A percentile compares a stretch with the other conserved stretches of the same genome.
Evolutionary conservation across 108 stramenopile species (phyloP).

Genomic region (Cyclotella cryptica): DNA sequence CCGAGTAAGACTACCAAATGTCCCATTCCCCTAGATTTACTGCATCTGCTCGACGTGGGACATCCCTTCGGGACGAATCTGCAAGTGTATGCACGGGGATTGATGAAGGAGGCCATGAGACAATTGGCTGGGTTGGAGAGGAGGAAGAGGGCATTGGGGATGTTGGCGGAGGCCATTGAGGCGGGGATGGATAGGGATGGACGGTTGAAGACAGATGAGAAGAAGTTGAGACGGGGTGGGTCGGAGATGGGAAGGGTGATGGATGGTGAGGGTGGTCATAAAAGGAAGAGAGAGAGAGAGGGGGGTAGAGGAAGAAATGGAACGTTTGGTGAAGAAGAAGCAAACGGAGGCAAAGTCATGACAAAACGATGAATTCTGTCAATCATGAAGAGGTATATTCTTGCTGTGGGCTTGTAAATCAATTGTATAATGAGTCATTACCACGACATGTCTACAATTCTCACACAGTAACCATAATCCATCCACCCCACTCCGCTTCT

Average conservation of each 20-base stretch:
- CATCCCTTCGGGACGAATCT: conserved; percentile 71
- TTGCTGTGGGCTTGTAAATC: too few relatives aligned
- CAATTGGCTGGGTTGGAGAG: conserved; percentile 78
- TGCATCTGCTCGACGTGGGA: conserved; percentile 81
- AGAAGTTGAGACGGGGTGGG: background rate
- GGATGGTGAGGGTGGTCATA: background rate
- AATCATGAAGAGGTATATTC: background rate
- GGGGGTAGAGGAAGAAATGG: conserved; percentile 7
- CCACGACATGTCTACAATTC: conserved; percentile 65
- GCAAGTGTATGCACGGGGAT: conserved; percentile 78
- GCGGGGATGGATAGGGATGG: conserved; percentile 58
- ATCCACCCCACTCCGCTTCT: too few relatives aligned
- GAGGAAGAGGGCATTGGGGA: conserved; percentile 72
- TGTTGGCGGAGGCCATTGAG: conserved; percentile 74
- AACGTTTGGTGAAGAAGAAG: background rate
- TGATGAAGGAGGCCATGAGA: conserved; percentile 72
- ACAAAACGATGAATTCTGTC: background rate
- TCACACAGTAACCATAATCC: conserved; percentile 81
- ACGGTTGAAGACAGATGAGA: background rate
- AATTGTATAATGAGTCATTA: background rate
- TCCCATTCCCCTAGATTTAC: conserved; percentile 77
- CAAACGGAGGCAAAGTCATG: background rate
- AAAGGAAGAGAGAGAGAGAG: conserved; percentile 32
- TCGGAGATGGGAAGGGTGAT: background rate
- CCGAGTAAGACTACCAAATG: too few relatives aligned